Conservation (phyloP, 192 early-diverging fungal genomes). For the Obelidium mucronatum region DNA sequence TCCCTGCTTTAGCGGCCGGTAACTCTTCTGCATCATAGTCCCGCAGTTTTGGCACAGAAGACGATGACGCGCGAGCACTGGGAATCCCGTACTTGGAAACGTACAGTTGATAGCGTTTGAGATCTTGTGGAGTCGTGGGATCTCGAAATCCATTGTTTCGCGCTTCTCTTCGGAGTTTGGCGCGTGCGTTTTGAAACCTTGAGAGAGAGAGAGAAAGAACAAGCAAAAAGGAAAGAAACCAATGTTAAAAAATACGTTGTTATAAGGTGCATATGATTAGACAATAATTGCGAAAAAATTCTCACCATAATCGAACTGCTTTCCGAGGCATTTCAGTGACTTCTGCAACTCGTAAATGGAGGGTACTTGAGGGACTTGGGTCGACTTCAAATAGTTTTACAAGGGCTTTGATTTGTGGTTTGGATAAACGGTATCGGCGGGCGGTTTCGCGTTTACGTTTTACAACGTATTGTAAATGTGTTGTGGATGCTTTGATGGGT, state of each 20-base stretch:
- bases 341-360: conserved; percentile 2
- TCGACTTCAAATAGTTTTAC: conserved; percentile 17
- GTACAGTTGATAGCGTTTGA: conserved; percentile 4
- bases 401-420: conserved; percentile 12
- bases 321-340: conserved; percentile 23
- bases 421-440: conserved; percentile 13
- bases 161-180: conserved; percentile 9
- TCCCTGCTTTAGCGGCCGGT: no score
- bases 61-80: no score
- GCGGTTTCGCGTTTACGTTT: conserved; percentile 14
- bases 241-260: no score
- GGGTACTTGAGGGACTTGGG: neutral
- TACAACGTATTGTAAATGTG: neutral
- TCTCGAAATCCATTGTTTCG: conserved; percentile 4
- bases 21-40: no score
- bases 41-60: neutral
- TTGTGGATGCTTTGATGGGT: neutral
- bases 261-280: neutral
- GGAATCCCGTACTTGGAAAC: neutral
- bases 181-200: conserved; percentile 27
- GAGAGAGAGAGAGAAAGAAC: neutral
- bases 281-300: neutral
- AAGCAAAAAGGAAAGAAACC: no score
- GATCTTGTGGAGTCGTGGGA: neutral
- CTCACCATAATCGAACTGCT: conserved; percentile 23